A percentile compares a stretch with the other conserved stretches of the same genome.
phyloP scores from a whole-genome alignment of 2,329 filamentous ascomycete genomes.

The Aspergillus glaucus region DNA sequence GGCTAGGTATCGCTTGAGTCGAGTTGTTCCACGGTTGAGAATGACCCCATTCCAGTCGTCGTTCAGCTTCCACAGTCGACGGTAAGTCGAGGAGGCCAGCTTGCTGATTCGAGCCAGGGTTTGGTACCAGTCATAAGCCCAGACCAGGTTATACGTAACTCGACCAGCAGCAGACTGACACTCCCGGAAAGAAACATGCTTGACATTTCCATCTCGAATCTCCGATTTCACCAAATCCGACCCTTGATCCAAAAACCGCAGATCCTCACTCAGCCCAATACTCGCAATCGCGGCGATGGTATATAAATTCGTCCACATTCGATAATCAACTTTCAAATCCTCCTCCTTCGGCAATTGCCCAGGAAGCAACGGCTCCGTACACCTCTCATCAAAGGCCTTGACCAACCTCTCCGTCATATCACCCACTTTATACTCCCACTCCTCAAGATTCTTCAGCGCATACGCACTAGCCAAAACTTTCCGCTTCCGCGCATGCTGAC shows the following conservation, averaged over 20 bases:
- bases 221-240: slow-evolving; percentile 22
- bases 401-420: slow-evolving; percentile 29
- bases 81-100: slow-evolving; percentile 13
- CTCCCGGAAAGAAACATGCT: slow-evolving; percentile 14
- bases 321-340: slow-evolving; percentile 29
- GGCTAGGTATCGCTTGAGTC: slow-evolving; percentile 15
- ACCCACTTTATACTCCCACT: slow-evolving; percentile 24
- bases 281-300: slow-evolving; percentile 34
- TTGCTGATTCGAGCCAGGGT: slow-evolving; percentile 11
- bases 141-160: slow-evolving; percentile 15
- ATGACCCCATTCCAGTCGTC: slow-evolving; percentile 15
- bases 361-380: slow-evolving; percentile 15
- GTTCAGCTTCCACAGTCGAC: slow-evolving; percentile 12
- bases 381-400: slow-evolving; percentile 29
- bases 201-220: slow-evolving; percentile 13
- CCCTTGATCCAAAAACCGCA: slow-evolving; percentile 33
- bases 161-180: slow-evolving; percentile 9
- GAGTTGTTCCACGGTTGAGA: slow-evolving; percentile 14
- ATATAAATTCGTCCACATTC: slow-evolving; percentile 33
- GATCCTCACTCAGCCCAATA: slow-evolving; percentile 31
- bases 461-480: background rate
- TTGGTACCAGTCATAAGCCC: slow-evolving; percentile 17
- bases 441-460: background rate
- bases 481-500: background rate
- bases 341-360: slow-evolving; percentile 4